These are phyloP conservation scores for Ophiocordyceps robertsii DNA, from an alignment of 2,329 filamentous ascomycete genomes.

Conservation along the genomic window DNA sequence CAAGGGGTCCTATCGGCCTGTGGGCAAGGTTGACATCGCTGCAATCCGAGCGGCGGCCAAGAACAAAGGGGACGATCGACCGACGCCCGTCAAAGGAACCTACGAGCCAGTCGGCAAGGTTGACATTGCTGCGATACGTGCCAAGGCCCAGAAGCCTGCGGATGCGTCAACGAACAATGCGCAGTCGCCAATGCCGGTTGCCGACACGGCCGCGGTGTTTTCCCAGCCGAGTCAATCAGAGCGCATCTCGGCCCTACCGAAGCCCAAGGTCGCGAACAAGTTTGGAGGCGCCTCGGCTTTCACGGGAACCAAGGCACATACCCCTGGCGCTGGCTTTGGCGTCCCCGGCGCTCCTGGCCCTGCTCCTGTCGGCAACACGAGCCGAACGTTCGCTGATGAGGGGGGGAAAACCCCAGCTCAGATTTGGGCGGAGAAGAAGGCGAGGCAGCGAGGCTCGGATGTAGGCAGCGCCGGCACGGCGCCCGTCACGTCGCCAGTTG, in stretches of 20 bases:
- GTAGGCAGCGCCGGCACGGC: constrained; percentile 28
- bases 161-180: constrained; percentile 21
- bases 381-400: constrained; percentile 86
- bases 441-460: constrained; percentile 50
- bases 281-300: constrained; percentile 64
- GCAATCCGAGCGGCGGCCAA: constrained; percentile 68
- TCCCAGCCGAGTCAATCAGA: constrained; percentile 48
- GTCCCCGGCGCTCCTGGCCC: constrained; percentile 40
- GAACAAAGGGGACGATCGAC: constrained; percentile 62
- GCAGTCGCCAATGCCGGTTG: constrained; percentile 43
- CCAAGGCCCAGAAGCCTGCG: constrained; percentile 58
- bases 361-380: constrained; percentile 61
- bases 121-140: constrained; percentile 86
- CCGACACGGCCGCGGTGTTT: constrained; percentile 69
- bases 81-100: constrained; percentile 74
- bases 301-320: constrained; percentile 77
- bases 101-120: constrained; percentile 96
- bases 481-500: constrained; percentile 37
- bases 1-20: constrained; percentile 76
- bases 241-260: constrained; percentile 75
- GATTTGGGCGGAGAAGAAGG: constrained; percentile 96
- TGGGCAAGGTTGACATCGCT: constrained; percentile 96
- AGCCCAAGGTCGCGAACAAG: constrained; percentile 88
- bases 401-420: constrained; percentile 95
- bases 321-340: constrained; percentile 56